phyloP scores from a whole-genome alignment of 257 asterid genomes.

The Fraxinus quadrangulata region DNA sequence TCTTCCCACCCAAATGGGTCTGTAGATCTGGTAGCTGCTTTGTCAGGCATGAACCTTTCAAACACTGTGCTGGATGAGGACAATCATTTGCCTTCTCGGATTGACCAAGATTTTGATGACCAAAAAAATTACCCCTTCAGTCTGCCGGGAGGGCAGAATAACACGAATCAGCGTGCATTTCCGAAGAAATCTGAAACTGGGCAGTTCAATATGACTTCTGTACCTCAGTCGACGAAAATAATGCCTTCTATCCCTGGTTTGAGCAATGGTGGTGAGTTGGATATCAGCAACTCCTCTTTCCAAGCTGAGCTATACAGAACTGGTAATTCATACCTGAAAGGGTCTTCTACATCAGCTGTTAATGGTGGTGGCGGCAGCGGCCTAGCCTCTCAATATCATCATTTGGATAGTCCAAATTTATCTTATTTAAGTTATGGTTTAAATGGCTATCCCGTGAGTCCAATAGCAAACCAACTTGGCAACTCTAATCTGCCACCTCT shows the following conservation, averaged over 20 bases:
- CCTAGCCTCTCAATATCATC: slow-evolving; percentile 60
- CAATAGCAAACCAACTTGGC: slow-evolving; percentile 67
- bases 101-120: slow-evolving; percentile 48
- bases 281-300: slow-evolving; percentile 39
- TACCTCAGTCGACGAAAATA: slow-evolving; percentile 33
- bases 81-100: slow-evolving; percentile 42
- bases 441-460: slow-evolving; percentile 73
- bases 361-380: slow-evolving; percentile 55
- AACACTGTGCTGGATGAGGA: slow-evolving; percentile 58
- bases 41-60: slow-evolving; percentile 78
- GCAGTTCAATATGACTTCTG: slow-evolving; percentile 39
- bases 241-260: slow-evolving; percentile 41
- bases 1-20: slow-evolving; percentile 58
- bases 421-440: slow-evolving; percentile 55
- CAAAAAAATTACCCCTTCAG: slow-evolving; percentile 54
- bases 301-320: slow-evolving; percentile 55
- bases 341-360: slow-evolving; percentile 48
- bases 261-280: slow-evolving; percentile 39
- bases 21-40: slow-evolving; percentile 72
- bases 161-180: slow-evolving; percentile 53
- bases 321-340: slow-evolving; percentile 56
- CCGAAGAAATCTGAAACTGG: slow-evolving; percentile 44
- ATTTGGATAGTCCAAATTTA: slow-evolving; percentile 75
- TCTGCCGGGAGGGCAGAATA: slow-evolving; percentile 61
- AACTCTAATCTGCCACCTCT: slow-evolving; percentile 77